Evolutionary conservation across 768 basidiomycete genomes (phyloP).

Genomic region (Tylopilus plumbeoviolaceoides): DNA sequence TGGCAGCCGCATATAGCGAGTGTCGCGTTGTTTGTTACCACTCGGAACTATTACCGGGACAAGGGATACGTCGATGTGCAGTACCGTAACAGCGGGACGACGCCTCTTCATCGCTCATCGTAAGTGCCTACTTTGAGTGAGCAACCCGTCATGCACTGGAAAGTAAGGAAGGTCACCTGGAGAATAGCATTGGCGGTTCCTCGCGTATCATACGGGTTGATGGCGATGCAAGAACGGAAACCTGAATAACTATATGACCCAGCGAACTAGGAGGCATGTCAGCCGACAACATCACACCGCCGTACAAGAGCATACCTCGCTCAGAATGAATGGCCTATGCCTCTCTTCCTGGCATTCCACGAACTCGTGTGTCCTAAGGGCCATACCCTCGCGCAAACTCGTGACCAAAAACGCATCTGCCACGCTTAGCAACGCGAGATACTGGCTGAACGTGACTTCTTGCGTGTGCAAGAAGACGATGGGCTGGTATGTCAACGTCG

Average conservation of each 20-base stretch:
- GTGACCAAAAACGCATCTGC: slow-evolving; percentile 86
- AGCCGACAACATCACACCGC: background rate
- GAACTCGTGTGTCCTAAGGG: slow-evolving; percentile 72
- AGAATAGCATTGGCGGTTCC: slow-evolving; percentile 81
- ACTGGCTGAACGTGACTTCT: slow-evolving; percentile 82
- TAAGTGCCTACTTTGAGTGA: slow-evolving; percentile 47
- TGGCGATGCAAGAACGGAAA: slow-evolving; percentile 80
- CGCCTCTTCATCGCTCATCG: slow-evolving; percentile 74
- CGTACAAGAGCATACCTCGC: slow-evolving; percentile 50
- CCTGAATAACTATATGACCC: slow-evolving; percentile 81
- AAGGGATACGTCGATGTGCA: too few relatives aligned
- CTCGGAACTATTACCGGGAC: too few relatives aligned
- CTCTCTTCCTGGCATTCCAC: slow-evolving; percentile 76
- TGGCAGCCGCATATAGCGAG: too few relatives aligned
- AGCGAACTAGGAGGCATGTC: slow-evolving; percentile 52
- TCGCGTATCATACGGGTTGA: slow-evolving; percentile 83
- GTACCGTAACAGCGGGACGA: slow-evolving; percentile 68
- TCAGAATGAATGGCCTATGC: slow-evolving; percentile 71
- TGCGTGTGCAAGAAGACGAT: slow-evolving; percentile 83
- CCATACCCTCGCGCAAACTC: slow-evolving; percentile 86
- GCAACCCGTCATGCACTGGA: background rate
- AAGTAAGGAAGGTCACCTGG: slow-evolving; percentile 8
- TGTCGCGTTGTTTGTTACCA: too few relatives aligned
- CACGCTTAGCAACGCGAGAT: slow-evolving; percentile 74
- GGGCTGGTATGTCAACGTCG: slow-evolving; percentile 82